Evolutionary conservation across 306 rosid species (phyloP), one percentile per base, ranked within the genome.

Genomic region (Purshia tridentata): DNA sequence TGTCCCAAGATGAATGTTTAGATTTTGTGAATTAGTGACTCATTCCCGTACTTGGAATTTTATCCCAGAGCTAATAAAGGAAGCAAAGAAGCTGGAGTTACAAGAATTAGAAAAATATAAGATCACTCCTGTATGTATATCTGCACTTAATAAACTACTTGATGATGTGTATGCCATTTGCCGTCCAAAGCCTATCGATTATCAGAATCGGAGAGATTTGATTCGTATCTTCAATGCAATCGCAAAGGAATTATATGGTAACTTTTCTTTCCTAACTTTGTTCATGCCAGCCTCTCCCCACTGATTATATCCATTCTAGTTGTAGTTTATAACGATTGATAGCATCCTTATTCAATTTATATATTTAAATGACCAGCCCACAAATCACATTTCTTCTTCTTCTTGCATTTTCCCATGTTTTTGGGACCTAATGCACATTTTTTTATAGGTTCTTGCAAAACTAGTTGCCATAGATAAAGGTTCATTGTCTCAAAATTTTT

Each of bases 211-310:
- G 1, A 49, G 72, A 50, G 72, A 67, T 67, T 37, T 67, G 72
- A 67, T 67, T 49, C 72, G 72, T 5, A 49, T 67, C 14, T 67
- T 67, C 59, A 67, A 67, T 50, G 59, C 23, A 39, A 67, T 67
- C 46, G n/a, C 72, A n/a, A 49, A 10, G 5, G 59, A 67, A 50
- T 50, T 67, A 67, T 67, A 67, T n/a, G 72, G 59, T 67, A 49
- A 67, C 53, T 14, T 23, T 23, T 9, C 19, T 29, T 8, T 65
- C 54, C 48, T 49, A 23, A 8, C 5, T 29, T 29, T 59, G 18
- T 35, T 35, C 65, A 59, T 29, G 44, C 44, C 14, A 19, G 6
- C 14, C 65, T 59, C 65, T 13, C 14, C 18, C 44, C 4, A 10
- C 9, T 20, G 35, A 10, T 66, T 23, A 16, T 7, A 29, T 48